Evolutionary conservation across 73 alveolate species (phyloP).

Genomic region (Paramecium bursaria): DNA sequence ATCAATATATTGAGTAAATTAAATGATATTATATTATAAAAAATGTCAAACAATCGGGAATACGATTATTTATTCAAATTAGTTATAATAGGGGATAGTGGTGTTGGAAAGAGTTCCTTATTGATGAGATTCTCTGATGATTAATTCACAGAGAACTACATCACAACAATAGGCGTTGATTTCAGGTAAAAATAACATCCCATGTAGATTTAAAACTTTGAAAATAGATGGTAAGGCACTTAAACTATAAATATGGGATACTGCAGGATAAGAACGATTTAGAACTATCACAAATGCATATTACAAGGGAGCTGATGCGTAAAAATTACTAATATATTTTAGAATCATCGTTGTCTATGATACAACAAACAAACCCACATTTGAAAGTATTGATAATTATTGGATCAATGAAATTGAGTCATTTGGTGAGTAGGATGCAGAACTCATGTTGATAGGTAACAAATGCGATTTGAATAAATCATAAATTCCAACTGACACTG

Average conservation of each 20-base stretch:
- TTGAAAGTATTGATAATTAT: slow-evolving; percentile 67
- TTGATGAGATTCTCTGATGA: slow-evolving; percentile 81
- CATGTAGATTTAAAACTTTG: slow-evolving; percentile 75
- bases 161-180: slow-evolving; percentile 82
- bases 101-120: slow-evolving; percentile 81
- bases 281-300: slow-evolving; percentile 78
- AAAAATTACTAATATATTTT: slow-evolving; percentile 4
- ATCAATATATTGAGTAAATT: too few relatives aligned
- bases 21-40: too few relatives aligned
- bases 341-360: slow-evolving; percentile 79
- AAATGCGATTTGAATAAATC: slow-evolving; percentile 49
- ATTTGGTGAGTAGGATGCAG: slow-evolving; percentile 65
- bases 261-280: slow-evolving; percentile 87
- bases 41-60: slow-evolving; percentile 35
- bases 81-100: slow-evolving; percentile 78
- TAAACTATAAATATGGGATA: slow-evolving; percentile 82
- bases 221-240: slow-evolving; percentile 72
- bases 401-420: slow-evolving; percentile 68
- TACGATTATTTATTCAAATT: slow-evolving; percentile 78
- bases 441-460: slow-evolving; percentile 61
- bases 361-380: slow-evolving; percentile 49
- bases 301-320: slow-evolving; percentile 83
- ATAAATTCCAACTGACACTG: slow-evolving; percentile 57
- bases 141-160: slow-evolving; percentile 74
- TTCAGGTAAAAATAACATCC: slow-evolving; percentile 67